phyloP scores from a whole-genome alignment of 352 stramenopile genomes.

The Blastocystis sp. region DNA sequence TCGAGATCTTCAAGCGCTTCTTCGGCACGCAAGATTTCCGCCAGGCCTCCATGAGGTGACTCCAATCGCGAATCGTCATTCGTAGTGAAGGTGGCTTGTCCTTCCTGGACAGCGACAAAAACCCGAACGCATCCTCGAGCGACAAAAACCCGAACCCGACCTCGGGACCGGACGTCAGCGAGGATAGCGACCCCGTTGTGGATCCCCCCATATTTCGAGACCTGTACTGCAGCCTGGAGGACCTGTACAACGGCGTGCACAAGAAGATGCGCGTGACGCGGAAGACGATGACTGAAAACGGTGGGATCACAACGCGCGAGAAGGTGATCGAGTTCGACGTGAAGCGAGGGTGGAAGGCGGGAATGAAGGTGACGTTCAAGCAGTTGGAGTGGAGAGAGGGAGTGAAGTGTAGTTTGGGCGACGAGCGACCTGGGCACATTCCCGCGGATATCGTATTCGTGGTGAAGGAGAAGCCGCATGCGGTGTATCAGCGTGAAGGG shows the following conservation, averaged over 20 bases:
- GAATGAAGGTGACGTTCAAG: conserved; percentile 83
- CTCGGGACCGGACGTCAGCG: no score
- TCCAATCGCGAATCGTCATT: conserved; percentile 87
- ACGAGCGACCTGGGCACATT: conserved; percentile 79
- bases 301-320: conserved; percentile 79
- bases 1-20: conserved; percentile 89
- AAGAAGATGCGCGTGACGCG: conserved; percentile 86
- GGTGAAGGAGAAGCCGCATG: conserved; percentile 79
- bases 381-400: conserved; percentile 6
- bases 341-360: conserved; percentile 90
- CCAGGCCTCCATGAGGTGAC: conserved; percentile 41
- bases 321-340: conserved; percentile 86
- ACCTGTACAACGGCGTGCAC: conserved; percentile 84
- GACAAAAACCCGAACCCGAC: no score
- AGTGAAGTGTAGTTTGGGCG: conserved; percentile 75
- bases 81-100: conserved; percentile 82
- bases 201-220: conserved; percentile 81
- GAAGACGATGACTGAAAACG: conserved; percentile 78
- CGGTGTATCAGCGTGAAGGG: conserved; percentile 77
- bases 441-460: conserved; percentile 81
- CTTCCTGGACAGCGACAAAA: conserved; percentile 80
- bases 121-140: no score
- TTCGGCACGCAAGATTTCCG: conserved; percentile 85
- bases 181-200: conserved; percentile 36
- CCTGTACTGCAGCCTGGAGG: conserved; percentile 85